These are phyloP conservation scores for Saccharomycopsis oosterbeekiorum DNA, from an alignment of 805 yeast species.

Conservation along the genomic window DNA sequence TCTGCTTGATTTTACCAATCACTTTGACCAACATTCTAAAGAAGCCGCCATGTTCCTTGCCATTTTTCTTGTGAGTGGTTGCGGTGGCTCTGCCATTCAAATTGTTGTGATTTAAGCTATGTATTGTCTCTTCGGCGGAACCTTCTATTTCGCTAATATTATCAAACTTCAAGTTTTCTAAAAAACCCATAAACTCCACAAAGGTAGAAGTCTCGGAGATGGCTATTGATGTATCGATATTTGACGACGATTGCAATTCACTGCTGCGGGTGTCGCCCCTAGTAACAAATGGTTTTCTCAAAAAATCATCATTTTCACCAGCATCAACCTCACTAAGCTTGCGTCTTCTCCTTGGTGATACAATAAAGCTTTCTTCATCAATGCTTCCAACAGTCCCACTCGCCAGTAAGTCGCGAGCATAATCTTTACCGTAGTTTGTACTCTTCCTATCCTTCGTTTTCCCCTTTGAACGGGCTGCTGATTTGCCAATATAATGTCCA, in stretches of 20 bases:
- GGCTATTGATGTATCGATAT: neutral
- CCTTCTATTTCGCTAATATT: neutral
- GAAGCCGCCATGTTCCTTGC: too few species aligned
- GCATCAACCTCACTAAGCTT: neutral
- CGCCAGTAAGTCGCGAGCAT: too few species aligned
- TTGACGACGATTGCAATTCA: neutral
- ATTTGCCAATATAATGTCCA: too few species aligned
- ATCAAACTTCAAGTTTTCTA: neutral
- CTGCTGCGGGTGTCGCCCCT: too few species aligned
- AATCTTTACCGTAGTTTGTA: too few species aligned
- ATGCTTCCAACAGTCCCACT: neutral
- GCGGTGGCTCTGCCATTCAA: neutral
- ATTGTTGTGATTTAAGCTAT: neutral
- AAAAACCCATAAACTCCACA: neutral
- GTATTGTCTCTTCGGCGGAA: neutral
- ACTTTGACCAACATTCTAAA: neutral
- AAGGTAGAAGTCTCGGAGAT: neutral
- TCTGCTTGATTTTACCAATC: neutral
- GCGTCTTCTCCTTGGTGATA: neutral
- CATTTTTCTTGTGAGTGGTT: too few species aligned
- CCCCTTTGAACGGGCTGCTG: too few species aligned
- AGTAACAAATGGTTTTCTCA: too few species aligned
- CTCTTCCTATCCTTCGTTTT: neutral
- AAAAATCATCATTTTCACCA: neutral
- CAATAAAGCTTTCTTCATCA: neutral